Evolutionary conservation across 2,329 filamentous ascomycete genomes (phyloP).

Genomic region (Sporothrix inflata): DNA sequence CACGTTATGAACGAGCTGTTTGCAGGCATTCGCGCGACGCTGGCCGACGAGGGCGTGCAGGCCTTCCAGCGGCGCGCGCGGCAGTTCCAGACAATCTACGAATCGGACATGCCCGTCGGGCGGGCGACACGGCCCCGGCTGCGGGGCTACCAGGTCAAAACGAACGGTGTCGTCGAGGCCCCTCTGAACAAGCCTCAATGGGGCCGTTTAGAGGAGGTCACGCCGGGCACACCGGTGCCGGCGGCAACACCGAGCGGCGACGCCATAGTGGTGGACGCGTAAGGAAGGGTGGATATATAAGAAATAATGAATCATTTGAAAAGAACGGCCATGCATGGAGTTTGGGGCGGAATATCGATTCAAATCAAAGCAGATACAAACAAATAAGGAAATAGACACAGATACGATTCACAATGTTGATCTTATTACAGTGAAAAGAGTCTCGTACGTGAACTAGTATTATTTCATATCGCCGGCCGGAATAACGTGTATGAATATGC

Average conservation of each 20-base stretch:
- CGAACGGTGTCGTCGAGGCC: conserved; percentile 61
- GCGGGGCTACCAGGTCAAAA: conserved; percentile 81
- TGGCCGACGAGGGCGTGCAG: conserved; percentile 55
- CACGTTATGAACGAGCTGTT: conserved; percentile 75
- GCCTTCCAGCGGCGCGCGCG: conserved; percentile 60
- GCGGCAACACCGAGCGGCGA: not conserved
- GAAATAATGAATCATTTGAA: not conserved
- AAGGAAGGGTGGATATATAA: not conserved
- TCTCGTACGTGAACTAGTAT: too few relatives aligned
- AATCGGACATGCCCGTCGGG: conserved; percentile 69
- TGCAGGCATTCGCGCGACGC: conserved; percentile 64
- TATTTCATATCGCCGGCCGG: too few relatives aligned
- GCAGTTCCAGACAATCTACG: conserved; percentile 61
- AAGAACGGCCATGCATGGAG: not conserved
- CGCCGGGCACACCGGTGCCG: not conserved
- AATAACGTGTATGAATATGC: not conserved
- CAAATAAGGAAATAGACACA: not conserved
- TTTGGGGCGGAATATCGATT: not conserved
- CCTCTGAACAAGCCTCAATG: conserved; percentile 69
- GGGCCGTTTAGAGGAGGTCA: conserved; percentile 50
- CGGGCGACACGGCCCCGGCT: conserved; percentile 78
- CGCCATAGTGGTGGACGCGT: not conserved
- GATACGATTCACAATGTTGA: too few relatives aligned
- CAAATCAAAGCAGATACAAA: too few relatives aligned
- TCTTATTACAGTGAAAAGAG: too few relatives aligned